These are phyloP conservation scores for Kappamyces sp. DNA, from an alignment of 192 early-diverging fungal genomes.

Conservation along the genomic window DNA sequence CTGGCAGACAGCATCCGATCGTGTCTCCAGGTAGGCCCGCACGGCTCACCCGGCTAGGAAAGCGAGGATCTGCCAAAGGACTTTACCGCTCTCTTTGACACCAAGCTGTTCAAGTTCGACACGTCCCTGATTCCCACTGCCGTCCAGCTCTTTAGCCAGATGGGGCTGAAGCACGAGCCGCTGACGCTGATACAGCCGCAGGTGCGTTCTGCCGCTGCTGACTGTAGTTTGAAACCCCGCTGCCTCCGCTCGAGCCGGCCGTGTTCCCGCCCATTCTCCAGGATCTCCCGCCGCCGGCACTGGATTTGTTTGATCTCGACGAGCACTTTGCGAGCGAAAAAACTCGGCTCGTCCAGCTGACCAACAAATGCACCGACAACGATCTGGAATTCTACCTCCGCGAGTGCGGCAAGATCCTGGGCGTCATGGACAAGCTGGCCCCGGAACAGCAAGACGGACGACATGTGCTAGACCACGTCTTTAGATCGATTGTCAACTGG, in stretches of 20 bases:
- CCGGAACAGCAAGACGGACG: conserved; percentile 39
- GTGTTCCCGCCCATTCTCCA: conserved; percentile 50
- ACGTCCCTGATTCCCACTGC: conserved; percentile 44
- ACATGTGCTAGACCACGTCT: conserved; percentile 52
- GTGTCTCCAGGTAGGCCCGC: conserved; percentile 42
- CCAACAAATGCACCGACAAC: conserved; percentile 59
- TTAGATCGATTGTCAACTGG: conserved; percentile 51
- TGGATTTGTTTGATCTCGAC: conserved; percentile 61
- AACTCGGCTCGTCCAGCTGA: conserved; percentile 48
- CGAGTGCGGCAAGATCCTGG: conserved; percentile 54
- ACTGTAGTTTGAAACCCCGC: conserved; percentile 55
- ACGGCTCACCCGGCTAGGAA: conserved; percentile 22
- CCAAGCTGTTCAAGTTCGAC: conserved; percentile 51
- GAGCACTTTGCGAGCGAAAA: conserved; percentile 52
- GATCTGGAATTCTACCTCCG: conserved; percentile 61
- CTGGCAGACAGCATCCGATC: conserved; percentile 44
- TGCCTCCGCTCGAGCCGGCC: conserved; percentile 54
- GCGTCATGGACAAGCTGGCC: conserved; percentile 45
- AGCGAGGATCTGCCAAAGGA: conserved; percentile 63
- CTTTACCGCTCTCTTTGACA: conserved; percentile 55
- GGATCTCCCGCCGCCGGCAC: conserved; percentile 51
- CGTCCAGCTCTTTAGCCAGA: conserved; percentile 39
- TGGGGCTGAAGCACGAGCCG: conserved; percentile 48
- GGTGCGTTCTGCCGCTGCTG: conserved; percentile 16
- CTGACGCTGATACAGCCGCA: conserved; percentile 58